Evolutionary conservation across 768 basidiomycete genomes (phyloP), one percentile per base, ranked within the genome.

Genomic region (Suillus cothurnatus): DNA sequence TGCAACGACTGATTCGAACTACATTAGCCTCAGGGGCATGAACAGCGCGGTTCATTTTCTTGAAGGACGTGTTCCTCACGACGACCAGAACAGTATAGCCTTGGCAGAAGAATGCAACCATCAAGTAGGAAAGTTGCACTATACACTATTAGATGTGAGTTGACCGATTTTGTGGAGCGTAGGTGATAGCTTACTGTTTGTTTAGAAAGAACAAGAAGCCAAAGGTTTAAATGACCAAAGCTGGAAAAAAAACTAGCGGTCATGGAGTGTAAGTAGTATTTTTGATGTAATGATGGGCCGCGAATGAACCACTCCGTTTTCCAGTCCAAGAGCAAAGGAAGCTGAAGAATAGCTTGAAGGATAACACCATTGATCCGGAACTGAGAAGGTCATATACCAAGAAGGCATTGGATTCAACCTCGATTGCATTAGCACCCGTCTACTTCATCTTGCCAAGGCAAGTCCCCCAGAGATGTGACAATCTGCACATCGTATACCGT

Each of bases 281-380:
- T 21, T 32, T 11, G 31, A 55, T 31, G 31, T 55, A 9, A 32
- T 32, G 31, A 32, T 12, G 4, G 31, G 31, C 53, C 3, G 19
- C 11, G 11, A 55, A 11, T 55, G 19, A 32, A 55, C 32, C 3
- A 12, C 28, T 32, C 31, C 19, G 31, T 53, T 32, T 28, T 21
- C 17, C 21, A 55, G 53, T 55, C 53, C 53, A 55, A 55, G 53
- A 55, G 31, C 53, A 55, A 55, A 55, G 31, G 53, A 55, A 32
- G 11, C 53, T 55, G 21, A 55, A 55, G 31, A 55, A 55, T 6
- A 55, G 53, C 21, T 32, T n/a, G 31, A 55, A 55, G 28, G 53
- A 32, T 32, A 21, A 31, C 11, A n/a, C 53, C 9, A 6, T 6
- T 21, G 53, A 11, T 3, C 31, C 19, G 19, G 31, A 55, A 32